These are phyloP conservation scores for Geranium brycei DNA, from an alignment of 345 rosid genomes.

Conservation along the genomic window DNA sequence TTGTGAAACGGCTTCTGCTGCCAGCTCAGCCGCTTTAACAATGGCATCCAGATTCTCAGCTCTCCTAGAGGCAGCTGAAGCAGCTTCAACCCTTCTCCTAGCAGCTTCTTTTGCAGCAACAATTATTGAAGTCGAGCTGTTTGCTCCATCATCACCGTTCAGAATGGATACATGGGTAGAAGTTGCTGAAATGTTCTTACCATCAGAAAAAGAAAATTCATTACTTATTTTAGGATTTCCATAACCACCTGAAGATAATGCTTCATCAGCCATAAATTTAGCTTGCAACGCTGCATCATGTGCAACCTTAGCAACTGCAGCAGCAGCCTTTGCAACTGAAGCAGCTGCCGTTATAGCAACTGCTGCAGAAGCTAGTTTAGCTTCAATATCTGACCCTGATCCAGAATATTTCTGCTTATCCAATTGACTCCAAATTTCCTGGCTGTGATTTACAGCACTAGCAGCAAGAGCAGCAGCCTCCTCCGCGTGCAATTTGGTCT, in stretches of 20 bases:
- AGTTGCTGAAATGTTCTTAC: slow-evolving; percentile 21
- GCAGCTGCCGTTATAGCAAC: slow-evolving; percentile 78
- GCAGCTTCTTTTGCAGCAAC: slow-evolving; percentile 74
- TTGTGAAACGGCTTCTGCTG: slow-evolving; percentile 87
- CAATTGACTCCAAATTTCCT: slow-evolving; percentile 65
- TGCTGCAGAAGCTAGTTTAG: slow-evolving; percentile 72
- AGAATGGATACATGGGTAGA: slow-evolving; percentile 48
- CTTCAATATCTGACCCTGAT: slow-evolving; percentile 44
- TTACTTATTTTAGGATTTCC: slow-evolving; percentile 18
- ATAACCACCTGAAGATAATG: slow-evolving; percentile 26
- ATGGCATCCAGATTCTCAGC: slow-evolving; percentile 94
- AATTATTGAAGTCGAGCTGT: slow-evolving; percentile 48
- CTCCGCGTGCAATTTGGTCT: slow-evolving; percentile 67
- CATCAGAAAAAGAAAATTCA: slow-evolving; percentile 20
- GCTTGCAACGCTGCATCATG: slow-evolving; percentile 90
- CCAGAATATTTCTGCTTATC: slow-evolving; percentile 44
- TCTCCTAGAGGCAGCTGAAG: slow-evolving; percentile 76
- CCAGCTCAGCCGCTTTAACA: slow-evolving; percentile 89
- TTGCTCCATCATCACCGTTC: slow-evolving; percentile 38
- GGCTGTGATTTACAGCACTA: slow-evolving; percentile 59
- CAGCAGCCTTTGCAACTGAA: slow-evolving; percentile 95
- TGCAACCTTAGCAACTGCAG: slow-evolving; percentile 94
- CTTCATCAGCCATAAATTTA: slow-evolving; percentile 88
- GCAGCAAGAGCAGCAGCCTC: slow-evolving; percentile 70
- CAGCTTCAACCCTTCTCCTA: slow-evolving; percentile 72